These are phyloP conservation scores for Talaromyces liani DNA, from an alignment of 495 filamentous ascomycete species.

Conservation along the genomic window DNA sequence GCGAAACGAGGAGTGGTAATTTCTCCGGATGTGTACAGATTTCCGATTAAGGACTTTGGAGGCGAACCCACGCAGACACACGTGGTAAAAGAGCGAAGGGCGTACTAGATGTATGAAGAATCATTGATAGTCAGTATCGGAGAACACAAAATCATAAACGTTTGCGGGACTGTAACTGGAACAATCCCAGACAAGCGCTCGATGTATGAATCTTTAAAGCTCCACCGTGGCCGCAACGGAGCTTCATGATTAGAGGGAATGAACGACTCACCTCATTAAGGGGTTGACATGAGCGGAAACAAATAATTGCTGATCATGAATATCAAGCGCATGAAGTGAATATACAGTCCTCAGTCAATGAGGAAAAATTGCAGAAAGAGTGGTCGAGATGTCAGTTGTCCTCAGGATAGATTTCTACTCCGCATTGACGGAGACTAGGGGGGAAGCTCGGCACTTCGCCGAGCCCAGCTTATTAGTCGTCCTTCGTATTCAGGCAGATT, in stretches of 20 bases:
- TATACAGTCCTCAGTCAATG: background rate
- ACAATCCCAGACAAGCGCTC: background rate
- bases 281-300: background rate
- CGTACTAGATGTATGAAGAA: background rate
- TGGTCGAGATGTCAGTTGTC: background rate
- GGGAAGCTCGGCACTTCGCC: background rate
- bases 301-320: background rate
- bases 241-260: background rate
- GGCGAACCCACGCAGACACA: background rate
- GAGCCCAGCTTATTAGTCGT: background rate
- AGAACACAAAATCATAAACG: background rate
- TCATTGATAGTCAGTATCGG: background rate
- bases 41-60: background rate
- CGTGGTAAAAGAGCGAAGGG: background rate
- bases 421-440: background rate
- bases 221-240: slow-evolving; percentile 10
- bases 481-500: background rate
- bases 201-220: background rate
- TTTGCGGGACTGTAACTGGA: background rate
- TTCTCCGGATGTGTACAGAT: background rate
- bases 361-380: background rate
- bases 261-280: slow-evolving; percentile 1
- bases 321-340: background rate
- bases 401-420: background rate
- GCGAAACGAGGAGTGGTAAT: background rate